A percentile compares a stretch with the other conserved stretches of the same genome.
Evolutionary conservation across 2,329 filamentous ascomycete genomes (phyloP).

Genomic region (Pseudocercospora ulei): DNA sequence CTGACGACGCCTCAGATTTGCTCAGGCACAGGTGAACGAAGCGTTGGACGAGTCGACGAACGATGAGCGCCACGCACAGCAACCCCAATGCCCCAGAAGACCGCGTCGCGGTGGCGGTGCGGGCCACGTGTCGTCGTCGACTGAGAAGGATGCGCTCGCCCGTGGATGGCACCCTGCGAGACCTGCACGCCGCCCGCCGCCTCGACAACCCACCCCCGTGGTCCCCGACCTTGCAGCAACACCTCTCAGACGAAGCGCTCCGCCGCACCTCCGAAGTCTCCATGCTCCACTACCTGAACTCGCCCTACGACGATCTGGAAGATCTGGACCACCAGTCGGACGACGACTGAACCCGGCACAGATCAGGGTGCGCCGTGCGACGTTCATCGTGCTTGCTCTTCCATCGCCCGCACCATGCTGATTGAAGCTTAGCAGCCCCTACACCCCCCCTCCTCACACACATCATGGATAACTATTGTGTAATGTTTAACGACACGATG

Average conservation of each 20-base stretch:
- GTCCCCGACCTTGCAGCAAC: background rate
- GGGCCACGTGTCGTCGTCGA: too few species aligned
- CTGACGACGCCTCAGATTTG: too few species aligned
- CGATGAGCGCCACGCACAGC: too few species aligned
- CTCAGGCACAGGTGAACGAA: too few species aligned
- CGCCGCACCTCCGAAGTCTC: conserved; percentile 7
- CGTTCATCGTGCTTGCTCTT: too few species aligned
- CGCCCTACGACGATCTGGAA: conserved; percentile 8
- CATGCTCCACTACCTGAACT: conserved; percentile 8
- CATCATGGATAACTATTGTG: too few species aligned
- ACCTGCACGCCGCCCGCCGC: conserved; percentile 2
- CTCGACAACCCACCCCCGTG: background rate
- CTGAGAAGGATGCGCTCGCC: conserved; percentile 3
- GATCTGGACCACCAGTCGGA: conserved; percentile 10
- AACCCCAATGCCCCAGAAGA: too few species aligned
- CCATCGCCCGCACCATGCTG: too few species aligned
- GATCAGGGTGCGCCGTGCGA: background rate
- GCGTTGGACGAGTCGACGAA: too few species aligned
- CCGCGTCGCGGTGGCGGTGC: too few species aligned
- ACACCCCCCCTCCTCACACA: too few species aligned
- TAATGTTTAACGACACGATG: too few species aligned
- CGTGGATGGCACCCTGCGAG: background rate
- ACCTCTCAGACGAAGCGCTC: conserved; percentile 10
- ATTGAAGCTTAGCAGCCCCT: background rate
- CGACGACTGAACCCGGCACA: conserved; percentile 1